phyloP scores from a whole-genome alignment of 2,329 filamentous ascomycete species.

The Rhexocercosporidium sp. region DNA sequence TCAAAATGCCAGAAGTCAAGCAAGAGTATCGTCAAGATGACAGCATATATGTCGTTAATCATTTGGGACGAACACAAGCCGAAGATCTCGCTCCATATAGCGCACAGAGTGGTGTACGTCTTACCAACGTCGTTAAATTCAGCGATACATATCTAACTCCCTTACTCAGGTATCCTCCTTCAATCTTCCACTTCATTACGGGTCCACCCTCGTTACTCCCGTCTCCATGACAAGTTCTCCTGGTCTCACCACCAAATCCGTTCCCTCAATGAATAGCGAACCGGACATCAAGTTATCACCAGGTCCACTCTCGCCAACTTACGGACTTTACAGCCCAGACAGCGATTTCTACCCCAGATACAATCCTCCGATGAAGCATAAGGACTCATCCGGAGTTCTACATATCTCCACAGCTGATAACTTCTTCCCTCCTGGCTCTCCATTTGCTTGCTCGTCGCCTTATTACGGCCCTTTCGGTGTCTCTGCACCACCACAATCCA shows the following conservation, averaged over 20 bases:
- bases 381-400: slow-evolving; percentile 23
- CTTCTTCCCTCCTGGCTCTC: slow-evolving; percentile 26
- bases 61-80: slow-evolving; percentile 17
- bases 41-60: slow-evolving; percentile 14
- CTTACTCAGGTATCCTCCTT: slow-evolving; percentile 39
- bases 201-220: slow-evolving; percentile 37
- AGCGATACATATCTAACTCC: slow-evolving; percentile 20
- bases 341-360: slow-evolving; percentile 29
- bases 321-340: slow-evolving; percentile 22
- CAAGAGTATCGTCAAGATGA: neutral
- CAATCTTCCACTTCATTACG: slow-evolving; percentile 37
- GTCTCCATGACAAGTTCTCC: slow-evolving; percentile 35
- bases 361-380: slow-evolving; percentile 35
- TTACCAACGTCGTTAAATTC: neutral
- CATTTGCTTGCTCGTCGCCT: slow-evolving; percentile 26
- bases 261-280: slow-evolving; percentile 22
- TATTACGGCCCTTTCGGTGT: slow-evolving; percentile 37
- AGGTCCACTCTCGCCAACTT: slow-evolving; percentile 2
- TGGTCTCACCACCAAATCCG: slow-evolving; percentile 24
- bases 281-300: slow-evolving; percentile 31
- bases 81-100: slow-evolving; percentile 34
- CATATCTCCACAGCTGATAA: slow-evolving; percentile 29
- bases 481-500: slow-evolving; percentile 30
- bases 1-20: slow-evolving; percentile 5
- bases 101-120: slow-evolving; percentile 18